These are phyloP conservation scores for Fraxinus anomala DNA, from an alignment of 257 asterid species.

Conservation along the genomic window DNA sequence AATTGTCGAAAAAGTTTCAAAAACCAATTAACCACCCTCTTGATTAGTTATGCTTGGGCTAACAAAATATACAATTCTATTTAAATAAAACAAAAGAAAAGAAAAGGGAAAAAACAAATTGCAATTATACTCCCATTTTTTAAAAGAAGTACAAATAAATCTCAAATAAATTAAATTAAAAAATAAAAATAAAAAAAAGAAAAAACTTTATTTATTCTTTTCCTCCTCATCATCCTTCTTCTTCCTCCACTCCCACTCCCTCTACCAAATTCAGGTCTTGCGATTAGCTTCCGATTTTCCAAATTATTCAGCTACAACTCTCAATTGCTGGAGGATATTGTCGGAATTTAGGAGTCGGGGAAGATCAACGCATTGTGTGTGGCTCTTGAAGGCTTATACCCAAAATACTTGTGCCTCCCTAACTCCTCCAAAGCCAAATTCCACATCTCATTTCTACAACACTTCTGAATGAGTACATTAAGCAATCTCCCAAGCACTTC, in stretches of 20 bases:
- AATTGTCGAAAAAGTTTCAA: no score
- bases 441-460: constrained; percentile 81
- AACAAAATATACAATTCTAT: no score
- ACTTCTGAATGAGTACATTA: constrained; percentile 72
- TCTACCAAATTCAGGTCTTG: neutral
- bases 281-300: constrained; percentile 14
- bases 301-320: neutral
- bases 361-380: constrained; percentile 72
- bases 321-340: constrained; percentile 8
- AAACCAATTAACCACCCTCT: no score
- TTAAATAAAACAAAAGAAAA: no score
- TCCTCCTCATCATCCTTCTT: no score
- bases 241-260: neutral
- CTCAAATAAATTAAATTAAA: no score
- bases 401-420: constrained; percentile 81
- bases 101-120: no score
- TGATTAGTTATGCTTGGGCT: no score
- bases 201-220: no score
- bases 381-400: constrained; percentile 67
- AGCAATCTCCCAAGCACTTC: constrained; percentile 78
- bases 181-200: no score
- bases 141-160: no score
- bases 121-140: no score
- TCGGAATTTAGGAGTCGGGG: neutral
- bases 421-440: constrained; percentile 86